Evolutionary conservation across 2,329 filamentous ascomycete genomes (phyloP), one percentile per base, ranked within the genome.

Genomic region (Epichloe bromicola): DNA sequence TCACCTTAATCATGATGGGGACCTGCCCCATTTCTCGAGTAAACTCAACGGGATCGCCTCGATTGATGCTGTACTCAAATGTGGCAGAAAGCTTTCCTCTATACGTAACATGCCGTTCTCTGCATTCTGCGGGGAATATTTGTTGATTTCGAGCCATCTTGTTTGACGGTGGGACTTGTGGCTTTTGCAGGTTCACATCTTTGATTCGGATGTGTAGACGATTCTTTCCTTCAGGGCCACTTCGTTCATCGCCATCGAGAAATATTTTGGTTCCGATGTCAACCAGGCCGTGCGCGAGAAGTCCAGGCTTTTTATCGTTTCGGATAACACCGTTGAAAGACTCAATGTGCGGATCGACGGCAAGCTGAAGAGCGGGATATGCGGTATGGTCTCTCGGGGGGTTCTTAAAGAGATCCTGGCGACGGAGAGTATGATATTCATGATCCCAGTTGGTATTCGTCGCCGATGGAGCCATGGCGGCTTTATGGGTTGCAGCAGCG

Each of bases 271-370:
- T 85, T 61, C 91, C 93, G 69, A 98, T 97, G 64, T 98, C 93
- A 62, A 79, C 80, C 54, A 97, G 67, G 12, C 78, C 89, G 57
- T 88, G 82, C 47, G 85, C 79, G 50, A 98, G 62, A 52, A 82
- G 65, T 42, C 73, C 67, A 14, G 64, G 66, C 56, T 67, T 69
- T 47, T 86, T 88, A 67, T 84, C 77, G 52, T 77, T 74, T 34
- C 82, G 79, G 64, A 96, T 94, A 46, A 97, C 76, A 49, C 83
- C 83, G 73, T 98, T 95, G 79, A 96, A 98, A 6, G 93, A 93
- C 62, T 96, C 84, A 60, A 97, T 85, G 68, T 98, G 93, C 47
- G 93, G 93, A 57, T 86, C 78, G 53, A 97, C 83, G n/a, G 91
- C 87, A 54, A 79, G 79, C 60, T 90, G 85, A 46, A 98, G 80